phyloP scores from a whole-genome alignment of 129 eudicot species.

The Escallonia rubra region DNA sequence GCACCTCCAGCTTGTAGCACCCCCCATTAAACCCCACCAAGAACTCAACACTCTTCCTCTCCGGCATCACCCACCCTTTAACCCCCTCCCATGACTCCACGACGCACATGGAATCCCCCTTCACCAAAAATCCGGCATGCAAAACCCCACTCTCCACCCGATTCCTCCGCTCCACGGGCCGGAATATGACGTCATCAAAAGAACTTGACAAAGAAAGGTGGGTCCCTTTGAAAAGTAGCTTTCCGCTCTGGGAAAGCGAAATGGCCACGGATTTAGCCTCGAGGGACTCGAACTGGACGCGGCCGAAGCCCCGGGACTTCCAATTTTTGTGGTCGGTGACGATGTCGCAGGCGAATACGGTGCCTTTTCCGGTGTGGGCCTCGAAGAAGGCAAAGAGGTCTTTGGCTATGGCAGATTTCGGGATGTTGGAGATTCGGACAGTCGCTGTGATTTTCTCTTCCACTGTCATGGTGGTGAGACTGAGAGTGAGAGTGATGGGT shows the following conservation, averaged over 20 bases:
- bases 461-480: constrained; percentile 27
- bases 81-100: constrained; percentile 70
- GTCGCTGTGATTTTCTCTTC: constrained; percentile 46
- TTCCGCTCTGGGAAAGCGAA: constrained; percentile 13
- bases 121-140: constrained; percentile 48
- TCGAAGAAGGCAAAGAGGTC: constrained; percentile 62
- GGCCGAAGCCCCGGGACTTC: constrained; percentile 81
- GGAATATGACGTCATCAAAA: constrained; percentile 49
- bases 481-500: background rate
- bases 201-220: constrained; percentile 45
- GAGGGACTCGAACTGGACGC: constrained; percentile 72
- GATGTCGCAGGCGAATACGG: constrained; percentile 68
- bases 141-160: constrained; percentile 44
- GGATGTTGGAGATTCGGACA: constrained; percentile 60
- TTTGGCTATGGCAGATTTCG: constrained; percentile 57
- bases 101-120: constrained; percentile 41
- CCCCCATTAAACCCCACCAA: constrained; percentile 37
- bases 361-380: constrained; percentile 38
- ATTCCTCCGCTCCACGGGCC: constrained; percentile 47
- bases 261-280: constrained; percentile 41
- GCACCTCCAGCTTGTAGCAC: constrained; percentile 65
- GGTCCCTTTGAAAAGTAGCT: constrained; percentile 47
- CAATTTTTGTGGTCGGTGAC: constrained; percentile 80
- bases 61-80: constrained; percentile 70
- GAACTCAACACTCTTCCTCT: constrained; percentile 53